Conservation (phyloP, 2,329 filamentous ascomycete genomes). For the Botrytis byssoidea region DNA sequence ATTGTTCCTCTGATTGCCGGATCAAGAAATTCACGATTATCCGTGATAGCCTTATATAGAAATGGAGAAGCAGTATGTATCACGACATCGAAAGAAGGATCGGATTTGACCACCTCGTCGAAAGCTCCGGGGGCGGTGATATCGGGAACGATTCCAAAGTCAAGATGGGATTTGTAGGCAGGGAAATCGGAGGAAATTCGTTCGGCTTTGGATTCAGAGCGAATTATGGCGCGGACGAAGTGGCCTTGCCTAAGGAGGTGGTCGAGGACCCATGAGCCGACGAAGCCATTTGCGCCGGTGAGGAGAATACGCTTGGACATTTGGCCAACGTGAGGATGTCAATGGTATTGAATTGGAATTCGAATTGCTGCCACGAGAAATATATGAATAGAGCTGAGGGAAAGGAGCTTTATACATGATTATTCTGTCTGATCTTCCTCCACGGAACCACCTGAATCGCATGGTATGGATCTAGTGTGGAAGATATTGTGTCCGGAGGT, state of each 20-base stretch:
- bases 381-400: not conserved
- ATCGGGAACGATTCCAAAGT: slow-evolving; percentile 63
- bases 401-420: not conserved
- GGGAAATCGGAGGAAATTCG: slow-evolving; percentile 43
- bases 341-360: not conserved
- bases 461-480: not conserved
- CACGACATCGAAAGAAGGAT: slow-evolving; percentile 53
- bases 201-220: slow-evolving; percentile 46
- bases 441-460: not conserved
- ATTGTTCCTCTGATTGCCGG: slow-evolving; percentile 60
- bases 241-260: slow-evolving; percentile 31
- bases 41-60: slow-evolving; percentile 36
- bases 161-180: slow-evolving; percentile 34
- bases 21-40: slow-evolving; percentile 46
- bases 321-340: not conserved
- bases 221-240: slow-evolving; percentile 45
- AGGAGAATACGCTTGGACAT: slow-evolving; percentile 35
- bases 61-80: slow-evolving; percentile 67
- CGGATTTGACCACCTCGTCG: slow-evolving; percentile 56
- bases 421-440: not conserved
- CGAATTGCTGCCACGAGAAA: not conserved
- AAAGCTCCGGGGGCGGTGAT: slow-evolving; percentile 71
- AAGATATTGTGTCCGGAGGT: not conserved
- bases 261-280: slow-evolving; percentile 36
- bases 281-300: slow-evolving; percentile 39